Conservation (phyloP, 345 rosid species). For the Bretschneidera sinensis region DNA sequence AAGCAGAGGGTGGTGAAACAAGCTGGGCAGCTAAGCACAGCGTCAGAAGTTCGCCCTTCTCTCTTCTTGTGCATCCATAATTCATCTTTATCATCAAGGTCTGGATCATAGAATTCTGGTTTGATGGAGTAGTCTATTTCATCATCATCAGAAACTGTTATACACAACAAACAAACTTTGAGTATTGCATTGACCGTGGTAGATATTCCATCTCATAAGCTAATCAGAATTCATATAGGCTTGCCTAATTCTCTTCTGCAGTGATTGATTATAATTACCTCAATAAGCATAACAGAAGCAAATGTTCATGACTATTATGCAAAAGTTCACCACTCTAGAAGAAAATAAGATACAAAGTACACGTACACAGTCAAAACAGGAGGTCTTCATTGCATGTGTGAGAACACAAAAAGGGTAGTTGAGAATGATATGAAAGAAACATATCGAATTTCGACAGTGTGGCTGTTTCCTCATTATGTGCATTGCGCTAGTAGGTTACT, state of each 20-base stretch:
- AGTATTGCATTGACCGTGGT: neutral
- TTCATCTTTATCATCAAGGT: slow-evolving; percentile 67
- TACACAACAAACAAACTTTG: neutral
- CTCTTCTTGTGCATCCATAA: slow-evolving; percentile 50
- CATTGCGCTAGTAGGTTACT: too few species aligned
- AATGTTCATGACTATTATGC: neutral
- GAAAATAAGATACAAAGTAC: neutral
- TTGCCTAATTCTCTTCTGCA: neutral
- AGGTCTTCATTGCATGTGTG: too few species aligned
- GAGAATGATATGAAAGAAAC: neutral
- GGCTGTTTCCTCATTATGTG: too few species aligned
- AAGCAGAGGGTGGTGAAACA: slow-evolving; percentile 80
- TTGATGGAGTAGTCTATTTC: slow-evolving; percentile 69
- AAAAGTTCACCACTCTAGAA: neutral
- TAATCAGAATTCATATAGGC: neutral
- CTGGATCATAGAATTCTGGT: slow-evolving; percentile 68
- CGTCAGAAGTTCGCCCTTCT: slow-evolving; percentile 58
- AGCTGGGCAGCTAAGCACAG: slow-evolving; percentile 83
- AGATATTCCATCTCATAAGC: neutral
- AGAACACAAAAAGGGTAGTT: neutral
- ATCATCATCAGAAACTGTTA: slow-evolving; percentile 69
- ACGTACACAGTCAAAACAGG: neutral
- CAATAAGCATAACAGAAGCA: neutral
- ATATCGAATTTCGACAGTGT: too few species aligned
- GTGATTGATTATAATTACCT: neutral